Percentiles rank a stretch among this genome's conserved stretches.
Evolutionary conservation across 2,329 filamentous ascomycete genomes (phyloP).

Genomic region (Xylaria sp.): DNA sequence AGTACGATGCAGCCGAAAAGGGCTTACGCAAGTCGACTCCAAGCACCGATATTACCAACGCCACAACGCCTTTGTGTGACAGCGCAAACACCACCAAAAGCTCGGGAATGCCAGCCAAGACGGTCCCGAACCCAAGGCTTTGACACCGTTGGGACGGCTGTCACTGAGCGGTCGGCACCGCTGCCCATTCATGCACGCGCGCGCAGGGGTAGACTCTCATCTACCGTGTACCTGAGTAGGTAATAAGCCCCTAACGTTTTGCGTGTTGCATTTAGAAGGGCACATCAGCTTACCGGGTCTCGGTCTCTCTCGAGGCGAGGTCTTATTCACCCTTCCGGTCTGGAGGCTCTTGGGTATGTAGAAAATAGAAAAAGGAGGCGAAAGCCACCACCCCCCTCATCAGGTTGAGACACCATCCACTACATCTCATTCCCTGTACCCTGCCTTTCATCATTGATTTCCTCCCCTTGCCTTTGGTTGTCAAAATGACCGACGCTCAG

Average conservation of each 20-base stretch:
- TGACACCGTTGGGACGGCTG: not conserved
- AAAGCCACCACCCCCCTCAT: not conserved
- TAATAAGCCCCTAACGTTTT: too few species aligned
- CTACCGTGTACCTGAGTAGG: too few species aligned
- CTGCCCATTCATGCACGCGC: not conserved
- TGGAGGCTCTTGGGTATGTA: not conserved
- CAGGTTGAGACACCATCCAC: not conserved
- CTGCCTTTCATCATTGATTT: not conserved
- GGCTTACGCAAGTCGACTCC: not conserved
- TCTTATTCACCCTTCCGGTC: not conserved
- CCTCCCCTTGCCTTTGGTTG: not conserved
- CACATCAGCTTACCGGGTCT: not conserved
- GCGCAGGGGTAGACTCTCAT: too few species aligned
- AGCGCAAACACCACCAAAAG: not conserved
- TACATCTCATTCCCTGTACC: not conserved
- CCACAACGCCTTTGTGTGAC: not conserved
- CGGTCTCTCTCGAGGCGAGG: not conserved
- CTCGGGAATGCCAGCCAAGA: not conserved
- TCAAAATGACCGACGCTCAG: not conserved
- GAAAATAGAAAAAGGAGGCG: not conserved
- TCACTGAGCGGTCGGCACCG: not conserved
- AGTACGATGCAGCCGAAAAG: not conserved
- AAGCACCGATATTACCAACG: not conserved
- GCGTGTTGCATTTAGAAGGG: not conserved
- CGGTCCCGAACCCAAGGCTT: not conserved